phyloP scores from a whole-genome alignment of 1,284 basidiomycete genomes.

The Cystobasidiaceae sp. region DNA sequence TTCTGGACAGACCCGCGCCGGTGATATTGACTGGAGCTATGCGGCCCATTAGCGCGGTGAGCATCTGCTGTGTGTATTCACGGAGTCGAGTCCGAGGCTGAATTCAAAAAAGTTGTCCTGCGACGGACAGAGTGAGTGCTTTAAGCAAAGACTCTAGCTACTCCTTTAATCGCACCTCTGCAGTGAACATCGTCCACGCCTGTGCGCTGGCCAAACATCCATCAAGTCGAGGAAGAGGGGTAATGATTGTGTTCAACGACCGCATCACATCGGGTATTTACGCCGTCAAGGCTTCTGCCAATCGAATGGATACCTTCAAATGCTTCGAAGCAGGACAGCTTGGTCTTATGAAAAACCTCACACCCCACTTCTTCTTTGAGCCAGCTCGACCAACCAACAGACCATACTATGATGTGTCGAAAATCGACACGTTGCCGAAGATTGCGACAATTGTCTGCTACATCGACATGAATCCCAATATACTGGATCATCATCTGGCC shows the following conservation, averaged over 20 bases:
- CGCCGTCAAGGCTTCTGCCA: not conserved
- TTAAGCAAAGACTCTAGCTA: no score
- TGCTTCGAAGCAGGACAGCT: constrained; percentile 1
- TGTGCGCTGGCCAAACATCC: not conserved
- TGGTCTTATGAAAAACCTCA: not conserved
- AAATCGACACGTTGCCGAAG: not conserved
- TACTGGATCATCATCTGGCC: not conserved
- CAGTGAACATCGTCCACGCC: constrained; percentile 2
- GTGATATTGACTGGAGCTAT: not conserved
- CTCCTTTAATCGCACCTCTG: no score
- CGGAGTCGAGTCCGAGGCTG: no score
- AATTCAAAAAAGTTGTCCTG: no score
- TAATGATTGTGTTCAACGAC: not conserved
- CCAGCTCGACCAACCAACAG: not conserved
- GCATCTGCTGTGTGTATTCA: no score
- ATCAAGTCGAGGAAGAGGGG: not conserved
- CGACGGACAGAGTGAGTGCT: no score
- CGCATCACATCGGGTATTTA: not conserved
- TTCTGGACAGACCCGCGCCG: not conserved
- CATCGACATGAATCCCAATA: not conserved
- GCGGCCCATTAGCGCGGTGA: not conserved
- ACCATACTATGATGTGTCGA: not conserved
- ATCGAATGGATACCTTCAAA: constrained; percentile 7
- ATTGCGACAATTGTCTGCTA: not conserved
- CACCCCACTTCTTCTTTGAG: constrained; percentile 5